These are phyloP conservation scores for Morella rubra DNA, from an alignment of 306 rosid species.

Conservation along the genomic window DNA sequence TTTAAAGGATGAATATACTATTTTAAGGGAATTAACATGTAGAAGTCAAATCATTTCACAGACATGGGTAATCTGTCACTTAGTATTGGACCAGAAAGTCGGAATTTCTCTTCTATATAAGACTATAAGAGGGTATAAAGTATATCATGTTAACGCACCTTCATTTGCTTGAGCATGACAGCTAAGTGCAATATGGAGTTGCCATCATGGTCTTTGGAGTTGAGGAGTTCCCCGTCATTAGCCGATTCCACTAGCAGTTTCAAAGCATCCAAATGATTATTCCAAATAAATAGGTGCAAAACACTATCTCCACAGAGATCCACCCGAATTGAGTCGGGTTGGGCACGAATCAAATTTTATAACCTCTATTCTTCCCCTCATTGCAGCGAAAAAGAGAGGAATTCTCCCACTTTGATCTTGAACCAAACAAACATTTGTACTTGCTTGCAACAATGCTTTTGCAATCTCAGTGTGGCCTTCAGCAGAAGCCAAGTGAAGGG, in stretches of 20 bases:
- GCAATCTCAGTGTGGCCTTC: slow-evolving; percentile 32
- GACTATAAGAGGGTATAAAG: background rate
- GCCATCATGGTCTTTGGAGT: slow-evolving; percentile 21
- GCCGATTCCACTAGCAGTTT: slow-evolving; percentile 18
- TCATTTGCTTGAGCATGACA: slow-evolving; percentile 16
- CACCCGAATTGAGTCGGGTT: background rate
- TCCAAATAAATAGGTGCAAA: slow-evolving; percentile 26
- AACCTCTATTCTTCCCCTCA: slow-evolving; percentile 32
- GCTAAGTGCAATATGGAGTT: slow-evolving; percentile 25
- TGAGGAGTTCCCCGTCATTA: background rate
- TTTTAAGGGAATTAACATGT: too few relatives aligned
- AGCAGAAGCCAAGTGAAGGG: slow-evolving; percentile 40
- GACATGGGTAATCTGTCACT: background rate
- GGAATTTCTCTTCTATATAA: too few relatives aligned
- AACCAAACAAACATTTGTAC: slow-evolving; percentile 19
- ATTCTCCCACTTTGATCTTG: slow-evolving; percentile 29
- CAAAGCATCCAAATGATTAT: slow-evolving; percentile 27
- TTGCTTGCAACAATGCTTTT: slow-evolving; percentile 19
- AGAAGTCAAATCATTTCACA: too few relatives aligned
- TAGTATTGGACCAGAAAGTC: too few relatives aligned
- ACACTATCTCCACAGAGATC: slow-evolving; percentile 15
- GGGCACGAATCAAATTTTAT: slow-evolving; percentile 15
- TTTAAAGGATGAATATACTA: too few relatives aligned
- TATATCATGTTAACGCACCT: background rate
- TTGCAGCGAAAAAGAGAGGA: slow-evolving; percentile 36